Evolutionary conservation across 306 rosid genomes (phyloP), one percentile per base, ranked within the genome.

Genomic region (Fragaria vesca): DNA sequence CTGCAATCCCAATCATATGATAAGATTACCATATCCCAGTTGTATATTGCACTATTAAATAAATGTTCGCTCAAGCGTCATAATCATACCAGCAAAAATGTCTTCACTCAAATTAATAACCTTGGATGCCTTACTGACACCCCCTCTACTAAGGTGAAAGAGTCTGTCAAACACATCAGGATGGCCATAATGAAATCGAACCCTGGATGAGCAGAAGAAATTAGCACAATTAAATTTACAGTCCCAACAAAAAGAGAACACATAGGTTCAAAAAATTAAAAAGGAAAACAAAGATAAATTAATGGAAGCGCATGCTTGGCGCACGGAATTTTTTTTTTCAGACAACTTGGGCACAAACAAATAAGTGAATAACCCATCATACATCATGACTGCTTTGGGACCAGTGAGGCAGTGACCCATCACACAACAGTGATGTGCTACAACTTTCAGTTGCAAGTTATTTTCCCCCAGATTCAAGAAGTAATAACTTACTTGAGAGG

Each of bases 141-240:
- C 98, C 69, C 98, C 98, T 86, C 98, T 89, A 46, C 97, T 88
- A 72, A 94, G 97, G 84, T 94, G 98, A 75, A 94, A 94, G 78
- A 94, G 90, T 86, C 98, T 88, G 85, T 94, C 98, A 75, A 94
- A 94, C 81, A 94, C 93, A 83, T 94, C 98, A 0, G 98, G 98
- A 80, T 95, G 98, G n/a, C 98, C 98, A 85, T 92, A 95, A 84
- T 95, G 98, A 86, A 95, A 95, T 42, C 98, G 98, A 78, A 95
- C 98, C 88, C 98, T 95, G 65, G 52, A 85, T 8, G 72, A 71
- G 63, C 78, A 85, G 30, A 78, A 73, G 45, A 26, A 65, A 55
- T 24, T 62, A 71, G 32, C 6, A 54, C 3, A 61, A 9, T 11
- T 57, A 42, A 42, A 42, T 42, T 1, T 5, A 42, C 45, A 24